Evolutionary conservation across 345 rosid species (phyloP).

Genomic region (Linum tenue): DNA sequence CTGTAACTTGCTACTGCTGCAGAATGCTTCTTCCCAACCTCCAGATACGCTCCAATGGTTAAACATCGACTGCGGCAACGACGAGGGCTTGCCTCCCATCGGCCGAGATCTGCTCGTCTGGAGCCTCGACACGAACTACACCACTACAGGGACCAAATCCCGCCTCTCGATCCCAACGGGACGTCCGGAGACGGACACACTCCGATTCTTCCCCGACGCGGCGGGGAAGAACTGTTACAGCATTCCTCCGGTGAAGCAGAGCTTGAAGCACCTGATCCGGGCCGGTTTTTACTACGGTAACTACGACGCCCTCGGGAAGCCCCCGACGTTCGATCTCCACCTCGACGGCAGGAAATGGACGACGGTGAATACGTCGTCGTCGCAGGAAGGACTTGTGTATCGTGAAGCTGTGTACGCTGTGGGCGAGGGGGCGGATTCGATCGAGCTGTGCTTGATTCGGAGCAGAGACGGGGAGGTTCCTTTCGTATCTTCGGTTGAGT

Average conservation of each 20-base stretch:
- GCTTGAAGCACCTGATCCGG: constrained; percentile 11
- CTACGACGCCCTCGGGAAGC: constrained; percentile 11
- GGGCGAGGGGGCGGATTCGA: background rate
- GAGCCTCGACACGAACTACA: background rate
- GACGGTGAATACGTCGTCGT: constrained; percentile 5
- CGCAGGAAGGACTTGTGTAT: constrained; percentile 1
- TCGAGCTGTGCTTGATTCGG: constrained; percentile 13
- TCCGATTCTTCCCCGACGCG: constrained; percentile 16
- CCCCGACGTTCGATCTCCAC: constrained; percentile 17
- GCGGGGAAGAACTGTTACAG: constrained; percentile 16
- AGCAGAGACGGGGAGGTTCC: constrained; percentile 4
- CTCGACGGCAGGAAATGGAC: constrained; percentile 14
- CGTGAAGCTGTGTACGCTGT: background rate
- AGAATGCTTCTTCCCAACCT: no score
- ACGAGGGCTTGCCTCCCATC: background rate
- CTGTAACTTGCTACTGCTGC: no score
- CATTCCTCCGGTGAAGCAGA: background rate
- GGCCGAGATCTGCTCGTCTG: background rate
- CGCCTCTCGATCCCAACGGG: background rate
- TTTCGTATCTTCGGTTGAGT: constrained; percentile 7
- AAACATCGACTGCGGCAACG: background rate
- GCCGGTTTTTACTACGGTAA: constrained; percentile 24
- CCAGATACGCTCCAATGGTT: no score
- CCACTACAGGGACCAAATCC: background rate
- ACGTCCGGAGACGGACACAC: constrained; percentile 12